Conservation (phyloP, 345 rosid species). For the Camelina neglecta region DNA sequence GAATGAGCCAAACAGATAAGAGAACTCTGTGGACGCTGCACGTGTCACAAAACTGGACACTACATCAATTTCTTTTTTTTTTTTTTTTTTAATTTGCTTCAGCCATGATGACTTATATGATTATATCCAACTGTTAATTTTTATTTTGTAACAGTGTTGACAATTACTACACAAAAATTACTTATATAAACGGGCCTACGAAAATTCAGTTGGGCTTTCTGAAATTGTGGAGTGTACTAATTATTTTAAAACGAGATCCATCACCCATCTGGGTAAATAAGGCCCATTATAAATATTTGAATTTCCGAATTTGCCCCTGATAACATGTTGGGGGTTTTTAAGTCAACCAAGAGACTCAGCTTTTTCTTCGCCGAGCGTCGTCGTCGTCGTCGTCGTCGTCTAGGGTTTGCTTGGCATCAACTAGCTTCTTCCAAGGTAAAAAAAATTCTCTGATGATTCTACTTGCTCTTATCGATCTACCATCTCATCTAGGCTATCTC, state of each 20-base stretch:
- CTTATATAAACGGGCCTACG: no score
- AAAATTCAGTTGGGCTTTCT: no score
- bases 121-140: no score
- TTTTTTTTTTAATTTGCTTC: no score
- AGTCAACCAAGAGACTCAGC: neutral
- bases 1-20: conserved; percentile 35
- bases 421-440: conserved; percentile 12
- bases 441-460: neutral
- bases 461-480: neutral
- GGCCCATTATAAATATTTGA: conserved; percentile 3
- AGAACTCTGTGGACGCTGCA: conserved; percentile 25
- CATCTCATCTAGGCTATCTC: neutral
- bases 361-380: neutral
- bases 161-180: no score
- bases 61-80: no score
- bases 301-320: conserved; percentile 13
- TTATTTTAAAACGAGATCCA: neutral
- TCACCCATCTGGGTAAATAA: neutral
- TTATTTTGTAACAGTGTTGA: no score
- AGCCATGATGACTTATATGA: no score
- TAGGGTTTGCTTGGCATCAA: conserved; percentile 13
- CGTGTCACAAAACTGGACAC: conserved; percentile 13
- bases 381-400: conserved; percentile 23
- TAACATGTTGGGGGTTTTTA: neutral
- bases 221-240: no score